Base-by-base conservation (phyloP, 2,329 filamentous ascomycete species). In the Phialocephala sp. region DNA sequence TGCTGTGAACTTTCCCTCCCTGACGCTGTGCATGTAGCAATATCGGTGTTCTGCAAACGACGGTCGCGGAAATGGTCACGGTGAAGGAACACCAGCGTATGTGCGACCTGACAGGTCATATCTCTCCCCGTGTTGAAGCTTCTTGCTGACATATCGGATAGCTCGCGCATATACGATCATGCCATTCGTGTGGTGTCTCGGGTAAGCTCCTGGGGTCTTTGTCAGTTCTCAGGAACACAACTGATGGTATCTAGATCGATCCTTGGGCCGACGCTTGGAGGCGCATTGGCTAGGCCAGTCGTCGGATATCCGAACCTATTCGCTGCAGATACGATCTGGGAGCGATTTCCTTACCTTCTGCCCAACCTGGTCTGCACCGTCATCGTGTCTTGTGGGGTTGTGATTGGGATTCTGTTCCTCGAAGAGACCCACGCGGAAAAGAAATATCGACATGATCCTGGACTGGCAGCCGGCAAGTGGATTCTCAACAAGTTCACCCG, bases 131-230 rank as follows among this genome's bases (percentile, higher is more conserved):
- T 22, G n/a, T 59, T 75, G 78, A 71, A 81, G 73, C 55, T 52
- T 64, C 59, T 60, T 68, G 56, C 72, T 77, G 70, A 77, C 72
- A 65, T 59, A 64, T 72, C 59, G 50, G 24, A 54, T 32, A 93
- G 91, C 94, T 72, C 92, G 92, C 73, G 95, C 94, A 59, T 99
- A 97, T 80, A 93, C 94, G 14, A 94, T 98, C 72, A 97, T 99
- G 93, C 95, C 95, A 8, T 93, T 97, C 77, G 92, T 98, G 32
- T 99, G 95, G 95, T 97, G 94, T 76, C 85, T 99, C 75, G 95
- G 95, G 84, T 92, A 82, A 80, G 83, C 80, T 22, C 24, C 18
- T 27, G 50, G 27, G 12, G 41, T 41, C 54, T 47, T 62, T 43
- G 55, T 63, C 64, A 56, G 39, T 59, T 58, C 27, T 66, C 47